A percentile compares a stretch with the other conserved stretches of the same genome.
Evolutionary conservation across 768 basidiomycete genomes (phyloP).

Genomic region (Pulveroboletus frians): DNA sequence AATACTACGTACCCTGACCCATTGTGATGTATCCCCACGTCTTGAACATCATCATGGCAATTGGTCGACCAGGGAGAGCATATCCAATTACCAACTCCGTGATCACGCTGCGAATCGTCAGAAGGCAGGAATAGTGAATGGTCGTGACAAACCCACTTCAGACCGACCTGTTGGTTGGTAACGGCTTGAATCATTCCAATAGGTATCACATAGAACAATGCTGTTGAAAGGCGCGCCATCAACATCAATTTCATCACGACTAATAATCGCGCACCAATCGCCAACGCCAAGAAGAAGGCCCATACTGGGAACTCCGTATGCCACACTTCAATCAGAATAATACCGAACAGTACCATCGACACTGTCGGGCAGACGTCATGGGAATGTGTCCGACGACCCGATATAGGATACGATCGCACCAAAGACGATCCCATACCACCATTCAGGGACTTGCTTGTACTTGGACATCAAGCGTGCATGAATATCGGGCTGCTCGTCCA

Average conservation of each 20-base stretch:
- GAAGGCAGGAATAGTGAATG: not conserved
- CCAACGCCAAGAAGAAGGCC: slow-evolving; percentile 37
- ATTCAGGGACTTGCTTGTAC: slow-evolving; percentile 56
- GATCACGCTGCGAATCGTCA: slow-evolving; percentile 41
- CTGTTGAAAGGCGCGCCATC: slow-evolving; percentile 1
- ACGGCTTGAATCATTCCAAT: slow-evolving; percentile 73
- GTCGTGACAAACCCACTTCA: slow-evolving; percentile 29
- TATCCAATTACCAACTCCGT: slow-evolving; percentile 67
- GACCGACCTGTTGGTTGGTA: slow-evolving; percentile 72
- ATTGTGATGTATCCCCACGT: slow-evolving; percentile 68
- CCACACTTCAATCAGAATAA: slow-evolving; percentile 58
- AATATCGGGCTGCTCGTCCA: slow-evolving; percentile 75
- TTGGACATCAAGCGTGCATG: slow-evolving; percentile 55
- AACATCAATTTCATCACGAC: not conserved
- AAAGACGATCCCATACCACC: slow-evolving; percentile 46
- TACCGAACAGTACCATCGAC: slow-evolving; percentile 53
- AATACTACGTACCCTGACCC: slow-evolving; percentile 32
- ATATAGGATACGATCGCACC: slow-evolving; percentile 6
- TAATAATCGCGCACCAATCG: slow-evolving; percentile 21
- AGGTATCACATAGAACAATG: slow-evolving; percentile 67
- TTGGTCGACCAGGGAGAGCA: slow-evolving; percentile 54
- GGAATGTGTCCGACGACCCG: not conserved
- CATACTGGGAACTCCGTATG: slow-evolving; percentile 43
- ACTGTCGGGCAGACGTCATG: slow-evolving; percentile 17
- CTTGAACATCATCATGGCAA: slow-evolving; percentile 81